Conservation (phyloP, 495 filamentous ascomycete species). For the Mytilinidion resinicola region DNA sequence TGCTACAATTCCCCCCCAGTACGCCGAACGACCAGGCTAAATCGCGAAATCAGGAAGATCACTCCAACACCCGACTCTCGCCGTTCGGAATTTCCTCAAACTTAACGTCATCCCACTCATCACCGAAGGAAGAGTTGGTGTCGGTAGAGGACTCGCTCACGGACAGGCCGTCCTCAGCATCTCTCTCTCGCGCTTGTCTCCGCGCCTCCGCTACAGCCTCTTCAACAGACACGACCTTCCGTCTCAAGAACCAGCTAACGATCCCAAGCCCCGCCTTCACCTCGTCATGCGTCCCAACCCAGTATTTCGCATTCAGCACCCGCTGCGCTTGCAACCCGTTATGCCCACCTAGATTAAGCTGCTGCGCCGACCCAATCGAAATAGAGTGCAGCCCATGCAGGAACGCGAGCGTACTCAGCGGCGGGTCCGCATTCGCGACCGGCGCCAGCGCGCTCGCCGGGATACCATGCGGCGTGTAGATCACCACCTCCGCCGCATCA, state of each 20-base stretch:
- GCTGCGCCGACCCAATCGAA: slow-evolving; percentile 38
- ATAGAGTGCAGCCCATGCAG: slow-evolving; percentile 53
- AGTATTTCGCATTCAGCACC: slow-evolving; percentile 46
- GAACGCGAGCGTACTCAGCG: slow-evolving; percentile 43
- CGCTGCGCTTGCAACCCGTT: slow-evolving; percentile 47
- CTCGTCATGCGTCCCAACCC: slow-evolving; percentile 55
- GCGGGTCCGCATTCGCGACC: slow-evolving; percentile 35
- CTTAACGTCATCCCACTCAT: slow-evolving; percentile 26
- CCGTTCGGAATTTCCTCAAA: slow-evolving; percentile 42
- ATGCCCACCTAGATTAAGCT: slow-evolving; percentile 50
- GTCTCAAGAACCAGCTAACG: slow-evolving; percentile 42
- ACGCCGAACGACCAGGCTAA: no score
- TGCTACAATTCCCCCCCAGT: no score
- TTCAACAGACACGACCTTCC: slow-evolving; percentile 40
- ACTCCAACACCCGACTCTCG: slow-evolving; percentile 40
- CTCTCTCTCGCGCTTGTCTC: slow-evolving; percentile 7
- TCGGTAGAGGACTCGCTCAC: neutral
- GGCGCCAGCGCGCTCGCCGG: slow-evolving; percentile 32
- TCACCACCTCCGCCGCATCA: slow-evolving; percentile 40
- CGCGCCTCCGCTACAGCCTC: slow-evolving; percentile 42
- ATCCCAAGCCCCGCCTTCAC: slow-evolving; percentile 48
- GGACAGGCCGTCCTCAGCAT: slow-evolving; percentile 1
- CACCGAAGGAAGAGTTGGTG: neutral
- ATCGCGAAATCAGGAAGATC: no score
- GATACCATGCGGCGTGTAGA: slow-evolving; percentile 56